A percentile compares a stretch with the other conserved stretches of the same genome.
Conservation (phyloP, 495 filamentous ascomycete genomes). For the Hypoxylon subgilvum region DNA sequence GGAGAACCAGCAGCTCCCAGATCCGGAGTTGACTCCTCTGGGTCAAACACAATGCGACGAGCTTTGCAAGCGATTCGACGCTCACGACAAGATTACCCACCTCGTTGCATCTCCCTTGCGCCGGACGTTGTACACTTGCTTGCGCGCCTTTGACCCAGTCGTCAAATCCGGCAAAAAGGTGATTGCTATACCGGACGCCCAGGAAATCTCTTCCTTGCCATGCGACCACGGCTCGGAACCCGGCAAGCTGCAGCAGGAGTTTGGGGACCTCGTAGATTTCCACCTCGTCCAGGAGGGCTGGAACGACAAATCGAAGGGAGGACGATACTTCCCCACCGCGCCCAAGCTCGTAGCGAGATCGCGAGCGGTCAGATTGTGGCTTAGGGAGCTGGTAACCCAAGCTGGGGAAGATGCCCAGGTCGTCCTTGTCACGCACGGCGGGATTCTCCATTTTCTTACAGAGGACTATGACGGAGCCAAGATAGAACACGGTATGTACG, state of each 20-base stretch:
- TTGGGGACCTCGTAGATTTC: slow-evolving; percentile 68
- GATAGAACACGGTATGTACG: slow-evolving; percentile 57
- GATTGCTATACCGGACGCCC: slow-evolving; percentile 76
- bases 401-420: slow-evolving; percentile 60
- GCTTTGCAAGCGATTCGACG: slow-evolving; percentile 68
- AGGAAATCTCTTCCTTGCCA: slow-evolving; percentile 77
- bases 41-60: slow-evolving; percentile 76
- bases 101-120: slow-evolving; percentile 83
- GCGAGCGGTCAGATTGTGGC: slow-evolving; percentile 67
- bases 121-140: slow-evolving; percentile 81
- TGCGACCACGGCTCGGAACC: slow-evolving; percentile 78
- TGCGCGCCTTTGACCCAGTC: slow-evolving; percentile 68
- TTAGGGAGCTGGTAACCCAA: slow-evolving; percentile 64
- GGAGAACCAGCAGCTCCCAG: slow-evolving; percentile 74
- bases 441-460: slow-evolving; percentile 71
- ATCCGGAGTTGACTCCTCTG: slow-evolving; percentile 78
- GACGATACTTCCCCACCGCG: slow-evolving; percentile 63
- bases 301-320: slow-evolving; percentile 68
- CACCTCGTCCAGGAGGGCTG: slow-evolving; percentile 65
- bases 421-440: slow-evolving; percentile 64
- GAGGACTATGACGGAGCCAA: slow-evolving; percentile 76
- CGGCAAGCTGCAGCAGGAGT: slow-evolving; percentile 61
- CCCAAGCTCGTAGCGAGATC: slow-evolving; percentile 67
- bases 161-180: slow-evolving; percentile 53
- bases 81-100: slow-evolving; percentile 67